Percentiles rank a stretch among this genome's conserved stretches.
Evolutionary conservation across 1,284 basidiomycete species (phyloP).

Genomic region (Papiliotrema fonsecae): DNA sequence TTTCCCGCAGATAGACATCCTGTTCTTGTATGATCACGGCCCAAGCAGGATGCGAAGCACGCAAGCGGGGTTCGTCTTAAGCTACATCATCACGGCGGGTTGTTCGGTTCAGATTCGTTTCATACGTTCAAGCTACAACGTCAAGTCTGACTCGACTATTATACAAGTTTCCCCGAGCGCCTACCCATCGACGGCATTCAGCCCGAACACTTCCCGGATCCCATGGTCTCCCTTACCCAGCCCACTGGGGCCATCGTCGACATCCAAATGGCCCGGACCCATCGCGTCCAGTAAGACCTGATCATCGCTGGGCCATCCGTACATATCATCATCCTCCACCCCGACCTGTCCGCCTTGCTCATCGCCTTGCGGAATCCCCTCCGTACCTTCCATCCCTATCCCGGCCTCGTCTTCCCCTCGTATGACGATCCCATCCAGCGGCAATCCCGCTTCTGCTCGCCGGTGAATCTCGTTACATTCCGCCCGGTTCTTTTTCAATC

Average conservation of each 20-base stretch:
- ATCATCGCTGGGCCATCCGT: conserved; percentile 29
- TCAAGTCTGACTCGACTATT: background rate
- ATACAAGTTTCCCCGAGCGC: background rate
- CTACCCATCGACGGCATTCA: conserved; percentile 5
- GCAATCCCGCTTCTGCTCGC: conserved; percentile 11
- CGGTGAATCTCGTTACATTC: conserved; percentile 30
- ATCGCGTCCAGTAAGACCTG: conserved; percentile 36
- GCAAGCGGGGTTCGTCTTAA: too few relatives aligned
- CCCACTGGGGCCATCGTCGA: conserved; percentile 8
- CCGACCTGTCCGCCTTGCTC: conserved; percentile 1
- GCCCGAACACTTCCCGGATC: conserved; percentile 25
- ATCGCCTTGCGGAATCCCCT: conserved; percentile 1
- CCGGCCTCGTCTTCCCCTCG: conserved; percentile 1
- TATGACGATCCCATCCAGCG: conserved; percentile 7
- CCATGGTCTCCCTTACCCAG: conserved; percentile 12
- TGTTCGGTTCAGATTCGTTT: too few relatives aligned
- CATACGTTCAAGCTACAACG: too few relatives aligned
- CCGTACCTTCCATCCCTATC: conserved; percentile 1
- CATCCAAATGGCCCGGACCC: conserved; percentile 12
- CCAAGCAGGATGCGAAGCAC: too few relatives aligned
- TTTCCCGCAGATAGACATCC: too few relatives aligned
- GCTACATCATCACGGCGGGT: too few relatives aligned
- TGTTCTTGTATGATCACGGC: too few relatives aligned
- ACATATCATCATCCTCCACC: conserved; percentile 12
- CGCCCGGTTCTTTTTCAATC: conserved; percentile 40